Conservation (phyloP, 1,284 basidiomycete species). For the Ustilago loliicola region DNA sequence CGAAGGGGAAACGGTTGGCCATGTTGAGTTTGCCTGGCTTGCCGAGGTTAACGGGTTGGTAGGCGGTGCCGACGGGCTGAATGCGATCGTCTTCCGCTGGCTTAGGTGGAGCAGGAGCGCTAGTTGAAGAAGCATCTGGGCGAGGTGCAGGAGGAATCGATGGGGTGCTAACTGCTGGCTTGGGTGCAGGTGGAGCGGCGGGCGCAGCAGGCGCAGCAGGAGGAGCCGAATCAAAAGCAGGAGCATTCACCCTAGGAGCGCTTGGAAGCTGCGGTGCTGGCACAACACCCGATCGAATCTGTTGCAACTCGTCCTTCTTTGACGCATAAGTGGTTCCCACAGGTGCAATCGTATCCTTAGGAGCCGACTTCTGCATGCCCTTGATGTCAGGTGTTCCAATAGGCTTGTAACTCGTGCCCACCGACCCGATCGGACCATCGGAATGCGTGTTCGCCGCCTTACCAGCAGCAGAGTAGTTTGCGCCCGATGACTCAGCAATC, state of each 20-base stretch:
- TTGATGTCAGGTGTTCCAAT: conserved; percentile 68
- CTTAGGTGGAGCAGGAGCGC: conserved; percentile 35
- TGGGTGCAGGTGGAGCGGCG: conserved; percentile 20
- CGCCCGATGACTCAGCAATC: conserved; percentile 90
- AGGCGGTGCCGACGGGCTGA: conserved; percentile 67
- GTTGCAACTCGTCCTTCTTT: conserved; percentile 63
- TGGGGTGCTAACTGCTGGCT: conserved; percentile 19
- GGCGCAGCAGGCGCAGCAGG: conserved; percentile 22
- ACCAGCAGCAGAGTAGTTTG: conserved; percentile 79
- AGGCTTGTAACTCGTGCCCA: conserved; percentile 65
- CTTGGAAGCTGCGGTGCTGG: conserved; percentile 31
- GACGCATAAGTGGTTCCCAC: conserved; percentile 64
- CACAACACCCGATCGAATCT: conserved; percentile 57
- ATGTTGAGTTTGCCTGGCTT: conserved; percentile 68
- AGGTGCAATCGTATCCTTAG: conserved; percentile 61
- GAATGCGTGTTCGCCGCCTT: conserved; percentile 64
- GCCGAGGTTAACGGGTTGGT: conserved; percentile 65
- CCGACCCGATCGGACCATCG: conserved; percentile 62
- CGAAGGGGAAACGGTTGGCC: conserved; percentile 66
- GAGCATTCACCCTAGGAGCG: conserved; percentile 36
- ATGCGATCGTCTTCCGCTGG: conserved; percentile 66
- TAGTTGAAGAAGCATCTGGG: conserved; percentile 23
- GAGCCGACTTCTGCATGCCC: conserved; percentile 60
- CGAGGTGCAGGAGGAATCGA: conserved; percentile 36
- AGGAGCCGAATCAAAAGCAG: conserved; percentile 42